These are phyloP conservation scores for Cerrena zonata DNA, from an alignment of 1,284 basidiomycete species.

Conservation along the genomic window DNA sequence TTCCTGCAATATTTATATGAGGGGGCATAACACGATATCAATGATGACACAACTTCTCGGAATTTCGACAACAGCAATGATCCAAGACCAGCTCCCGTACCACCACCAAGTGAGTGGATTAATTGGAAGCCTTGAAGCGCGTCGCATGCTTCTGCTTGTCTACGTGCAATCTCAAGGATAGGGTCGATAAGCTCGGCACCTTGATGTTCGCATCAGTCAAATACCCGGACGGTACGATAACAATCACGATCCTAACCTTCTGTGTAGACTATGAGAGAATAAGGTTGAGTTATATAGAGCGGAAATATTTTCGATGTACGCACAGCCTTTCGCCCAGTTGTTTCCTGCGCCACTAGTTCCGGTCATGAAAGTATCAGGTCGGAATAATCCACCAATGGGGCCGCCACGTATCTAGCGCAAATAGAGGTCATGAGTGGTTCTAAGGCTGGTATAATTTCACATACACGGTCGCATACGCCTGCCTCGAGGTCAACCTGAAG, in stretches of 20 bases:
- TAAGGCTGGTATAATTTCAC: slow-evolving; percentile 8
- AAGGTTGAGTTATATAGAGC: background rate
- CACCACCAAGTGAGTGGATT: slow-evolving; percentile 89
- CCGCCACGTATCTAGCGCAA: slow-evolving; percentile 60
- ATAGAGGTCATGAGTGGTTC: no score
- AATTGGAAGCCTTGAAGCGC: slow-evolving; percentile 92
- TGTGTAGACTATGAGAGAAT: slow-evolving; percentile 59
- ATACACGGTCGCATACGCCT: slow-evolving; percentile 79
- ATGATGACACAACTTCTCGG: slow-evolving; percentile 57
- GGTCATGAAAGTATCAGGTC: slow-evolving; percentile 83
- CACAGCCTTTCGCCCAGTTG: slow-evolving; percentile 89
- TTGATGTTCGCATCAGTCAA: slow-evolving; percentile 24
- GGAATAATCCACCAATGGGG: slow-evolving; percentile 69
- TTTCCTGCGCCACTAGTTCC: slow-evolving; percentile 80
- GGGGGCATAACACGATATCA: slow-evolving; percentile 25
- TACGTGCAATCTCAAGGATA: slow-evolving; percentile 72
- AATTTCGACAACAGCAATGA: slow-evolving; percentile 79
- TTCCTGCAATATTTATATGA: slow-evolving; percentile 51
- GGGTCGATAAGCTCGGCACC: slow-evolving; percentile 89
- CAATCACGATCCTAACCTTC: slow-evolving; percentile 50
- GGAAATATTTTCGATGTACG: slow-evolving; percentile 32
- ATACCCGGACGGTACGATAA: background rate
- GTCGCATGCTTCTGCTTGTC: slow-evolving; percentile 78
- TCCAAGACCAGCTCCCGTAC: slow-evolving; percentile 85
- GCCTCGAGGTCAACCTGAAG: slow-evolving; percentile 87